Evolutionary conservation across 352 stramenopile species (phyloP), one percentile per base, ranked within the genome.

Genomic region (Lagenidium giganteum): DNA sequence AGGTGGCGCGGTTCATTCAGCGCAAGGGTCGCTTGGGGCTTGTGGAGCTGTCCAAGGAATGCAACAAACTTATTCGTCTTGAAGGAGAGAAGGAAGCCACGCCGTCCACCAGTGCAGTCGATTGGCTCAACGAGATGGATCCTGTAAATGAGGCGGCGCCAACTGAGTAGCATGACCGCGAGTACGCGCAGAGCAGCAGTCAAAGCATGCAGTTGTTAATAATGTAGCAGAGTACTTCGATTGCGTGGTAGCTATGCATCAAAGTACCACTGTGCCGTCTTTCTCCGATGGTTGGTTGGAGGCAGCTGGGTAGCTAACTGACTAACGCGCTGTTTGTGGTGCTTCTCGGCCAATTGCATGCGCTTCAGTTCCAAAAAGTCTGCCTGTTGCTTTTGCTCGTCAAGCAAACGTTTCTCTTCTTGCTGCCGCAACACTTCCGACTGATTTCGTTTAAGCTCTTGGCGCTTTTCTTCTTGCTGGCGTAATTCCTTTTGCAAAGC

Each of bases 191-290:
- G 69, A 48, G 62, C 13, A 67, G 63, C 46, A 67, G 31, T 17
- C 53, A 68, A 61, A 69, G 5, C 42, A 63, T 31, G 37, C 39
- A 0, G 40, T 58, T 31, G 33, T 31, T 37, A 17, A 44, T 25
- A 41, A 39, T 24, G 43, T 42, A 38, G 47, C 51, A 44, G 29
- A 62, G 20, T 40, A 33, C 26, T 16, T 23, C 37, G 16, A 47
- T 34, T 21, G 16, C 14, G 3, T 23, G 21, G 18, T 23, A 8
- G 17, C 62, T 56, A 87, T 41, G 74, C 74, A 45, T 89, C 76
- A 38, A 87, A 92, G 64, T 89, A 89, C 79, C 76, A 89, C 61
- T 89, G 67, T 27, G 79, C 70, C 8, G 61, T 81, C 70, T 92
- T 88, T 29, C 79, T 67, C 24, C 69, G 66, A 45, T 72, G 78